Conservation (phyloP, 306 rosid genomes). For the Lotus japonicus region DNA sequence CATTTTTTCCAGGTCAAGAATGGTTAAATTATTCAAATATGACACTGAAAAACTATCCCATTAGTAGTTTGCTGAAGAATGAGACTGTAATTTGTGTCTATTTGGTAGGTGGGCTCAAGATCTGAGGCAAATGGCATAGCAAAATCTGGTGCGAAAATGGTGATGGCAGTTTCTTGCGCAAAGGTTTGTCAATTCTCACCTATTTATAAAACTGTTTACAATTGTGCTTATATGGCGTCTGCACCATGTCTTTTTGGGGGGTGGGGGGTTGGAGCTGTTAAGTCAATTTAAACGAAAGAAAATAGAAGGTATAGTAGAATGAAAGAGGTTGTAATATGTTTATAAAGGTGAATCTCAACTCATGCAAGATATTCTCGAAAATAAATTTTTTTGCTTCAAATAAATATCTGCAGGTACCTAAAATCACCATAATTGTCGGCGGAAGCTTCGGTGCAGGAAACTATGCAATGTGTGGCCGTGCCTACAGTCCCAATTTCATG, state of each 20-base stretch:
- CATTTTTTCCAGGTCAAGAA: neutral
- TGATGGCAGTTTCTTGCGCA: conserved; percentile 98
- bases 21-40: neutral
- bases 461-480: conserved; percentile 99
- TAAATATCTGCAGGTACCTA: conserved; percentile 67
- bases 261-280: neutral
- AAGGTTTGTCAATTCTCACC: conserved; percentile 50
- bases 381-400: neutral
- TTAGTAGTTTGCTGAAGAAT: conserved; percentile 5
- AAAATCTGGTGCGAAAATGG: conserved; percentile 97
- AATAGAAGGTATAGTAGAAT: neutral
- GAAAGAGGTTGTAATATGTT: neutral
- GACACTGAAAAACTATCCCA: neutral
- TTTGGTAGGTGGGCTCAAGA: conserved; percentile 82
- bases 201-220: neutral
- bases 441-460: conserved; percentile 99
- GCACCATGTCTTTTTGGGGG: neutral
- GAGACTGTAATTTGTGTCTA: conserved; percentile 5
- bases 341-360: neutral
- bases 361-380: neutral
- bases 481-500: conserved; percentile 91
- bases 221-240: neutral
- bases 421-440: conserved; percentile 80
- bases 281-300: neutral
- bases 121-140: conserved; percentile 97